phyloP scores from a whole-genome alignment of 352 stramenopile species.

The Globisporangium splendens region DNA sequence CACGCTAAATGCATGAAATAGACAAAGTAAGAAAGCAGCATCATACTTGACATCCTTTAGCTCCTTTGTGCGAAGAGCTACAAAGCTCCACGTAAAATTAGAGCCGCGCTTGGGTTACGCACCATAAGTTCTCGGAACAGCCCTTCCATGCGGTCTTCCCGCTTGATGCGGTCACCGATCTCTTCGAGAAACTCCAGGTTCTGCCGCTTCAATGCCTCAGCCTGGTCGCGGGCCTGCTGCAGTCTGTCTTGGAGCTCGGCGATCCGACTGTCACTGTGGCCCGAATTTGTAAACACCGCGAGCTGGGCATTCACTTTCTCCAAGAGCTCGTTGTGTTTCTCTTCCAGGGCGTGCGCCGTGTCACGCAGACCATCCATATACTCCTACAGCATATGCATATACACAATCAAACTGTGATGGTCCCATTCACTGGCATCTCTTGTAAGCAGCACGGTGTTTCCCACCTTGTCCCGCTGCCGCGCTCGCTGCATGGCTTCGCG shows the following conservation, averaged over 20 bases:
- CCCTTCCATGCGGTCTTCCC: slow-evolving; percentile 54
- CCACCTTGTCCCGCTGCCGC: slow-evolving; percentile 38
- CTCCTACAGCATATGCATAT: slow-evolving; percentile 15
- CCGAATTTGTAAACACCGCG: slow-evolving; percentile 11
- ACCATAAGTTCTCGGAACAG: slow-evolving; percentile 39
- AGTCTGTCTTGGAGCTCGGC: slow-evolving; percentile 25
- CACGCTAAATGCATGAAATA: slow-evolving; percentile 12
- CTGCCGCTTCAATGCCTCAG: slow-evolving; percentile 34
- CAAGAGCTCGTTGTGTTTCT: slow-evolving; percentile 33
- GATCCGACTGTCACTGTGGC: slow-evolving; percentile 9
- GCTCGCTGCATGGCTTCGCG: slow-evolving; percentile 60
- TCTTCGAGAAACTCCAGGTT: slow-evolving; percentile 46
- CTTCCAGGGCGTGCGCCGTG: slow-evolving; percentile 27
- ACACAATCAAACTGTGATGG: not conserved
- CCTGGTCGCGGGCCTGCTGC: slow-evolving; percentile 29
- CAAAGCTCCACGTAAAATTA: too few species aligned
- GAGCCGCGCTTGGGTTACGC: not conserved
- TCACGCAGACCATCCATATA: slow-evolving; percentile 42
- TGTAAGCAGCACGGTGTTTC: not conserved
- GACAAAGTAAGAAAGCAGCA: not conserved
- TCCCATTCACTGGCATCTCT: too few species aligned
- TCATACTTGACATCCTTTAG: too few species aligned
- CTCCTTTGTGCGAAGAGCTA: too few species aligned
- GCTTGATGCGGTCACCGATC: slow-evolving; percentile 42
- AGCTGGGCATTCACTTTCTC: slow-evolving; percentile 33